Base-by-base conservation (phyloP, 176 grass and related monocot genomes). In the Lolium perenne region DNA sequence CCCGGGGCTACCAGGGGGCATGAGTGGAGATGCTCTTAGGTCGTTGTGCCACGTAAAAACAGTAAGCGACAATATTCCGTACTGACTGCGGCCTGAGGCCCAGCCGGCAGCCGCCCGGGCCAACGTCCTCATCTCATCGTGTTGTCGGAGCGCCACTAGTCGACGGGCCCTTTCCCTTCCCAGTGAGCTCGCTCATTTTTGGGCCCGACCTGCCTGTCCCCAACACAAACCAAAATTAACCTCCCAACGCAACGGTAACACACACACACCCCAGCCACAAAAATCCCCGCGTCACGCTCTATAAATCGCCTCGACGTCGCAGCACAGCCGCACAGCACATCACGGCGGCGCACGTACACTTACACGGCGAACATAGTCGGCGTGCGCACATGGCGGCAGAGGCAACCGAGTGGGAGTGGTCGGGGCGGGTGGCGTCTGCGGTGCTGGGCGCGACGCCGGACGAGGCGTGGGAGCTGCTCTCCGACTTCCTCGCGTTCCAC, bases 401-500 rank as follows among this genome's bases (percentile, higher is more conserved):
- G 66, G 50, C 11, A 53, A n/a, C 1, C 47, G 74, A 43, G 81
- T 76, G 54, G 90, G 84, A 86, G 32, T 95, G 92, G 93, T 82
- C 82, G 22, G 91, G 87, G 13, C 58, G 74, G 64, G 93, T 91
- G 82, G 54, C 43, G 18, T 86, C 89, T 14, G 10, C 70, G 4
- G 84, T 88, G 54, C 9, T 83, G 23, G 66, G 17, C n/a, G 80
- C 82, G 48, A 86, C 78, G 20, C 85, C 89, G 16, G 87, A 91
- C 12, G 84, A 89, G 68, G 89, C 89, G 38, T 97, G 95, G 95
- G 85, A 82, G 59, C 81, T 92, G 54, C 87, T 97, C 7, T 97
- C 95, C 2, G 85, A 88, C 60, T 97, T 95, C 71, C 74, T 79
- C 25, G 83, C 87, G 65, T 79, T 95, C 89, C 91, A 95, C 74